These are phyloP conservation scores for Cryptomeria japonica DNA, from an alignment of 75 land plant species.

Conservation along the genomic window DNA sequence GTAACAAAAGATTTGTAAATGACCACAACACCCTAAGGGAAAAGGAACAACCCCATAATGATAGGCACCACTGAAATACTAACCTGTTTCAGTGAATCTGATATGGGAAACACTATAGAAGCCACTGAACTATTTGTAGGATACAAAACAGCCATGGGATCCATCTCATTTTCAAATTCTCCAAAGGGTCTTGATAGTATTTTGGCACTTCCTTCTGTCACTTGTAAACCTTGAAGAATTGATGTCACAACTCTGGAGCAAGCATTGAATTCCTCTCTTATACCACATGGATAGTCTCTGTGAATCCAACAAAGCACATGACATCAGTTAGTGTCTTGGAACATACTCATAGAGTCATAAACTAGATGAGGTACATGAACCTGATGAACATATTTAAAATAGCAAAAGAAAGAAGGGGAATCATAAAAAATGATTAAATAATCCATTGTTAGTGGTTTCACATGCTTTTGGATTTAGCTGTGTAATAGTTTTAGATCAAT, in stretches of 20 bases:
- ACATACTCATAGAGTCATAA: background rate
- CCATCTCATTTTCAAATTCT: conserved; percentile 52
- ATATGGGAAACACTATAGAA: conserved; percentile 55
- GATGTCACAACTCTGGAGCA: conserved; percentile 37
- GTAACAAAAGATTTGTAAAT: background rate
- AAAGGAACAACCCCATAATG: conserved; percentile 2
- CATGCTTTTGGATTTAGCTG: too few species aligned
- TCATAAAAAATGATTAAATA: background rate
- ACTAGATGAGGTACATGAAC: background rate
- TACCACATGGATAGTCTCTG: conserved; percentile 64
- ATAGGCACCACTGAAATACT: background rate
- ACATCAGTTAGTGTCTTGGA: conserved; percentile 8
- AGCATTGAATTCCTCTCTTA: conserved; percentile 44
- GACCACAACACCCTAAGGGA: background rate
- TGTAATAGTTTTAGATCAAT: too few species aligned
- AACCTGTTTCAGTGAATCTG: conserved; percentile 59
- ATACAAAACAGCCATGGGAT: conserved; percentile 48
- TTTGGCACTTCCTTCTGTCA: conserved; percentile 18
- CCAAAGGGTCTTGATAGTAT: conserved; percentile 37
- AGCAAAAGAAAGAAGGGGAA: background rate
- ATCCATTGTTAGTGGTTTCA: background rate
- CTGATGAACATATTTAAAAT: background rate
- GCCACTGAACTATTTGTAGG: conserved; percentile 49
- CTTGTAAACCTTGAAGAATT: conserved; percentile 22
- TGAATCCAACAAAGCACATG: background rate